Evolutionary conservation across 768 basidiomycete species (phyloP).

Genomic region (Kwoniella mangroviensis): DNA sequence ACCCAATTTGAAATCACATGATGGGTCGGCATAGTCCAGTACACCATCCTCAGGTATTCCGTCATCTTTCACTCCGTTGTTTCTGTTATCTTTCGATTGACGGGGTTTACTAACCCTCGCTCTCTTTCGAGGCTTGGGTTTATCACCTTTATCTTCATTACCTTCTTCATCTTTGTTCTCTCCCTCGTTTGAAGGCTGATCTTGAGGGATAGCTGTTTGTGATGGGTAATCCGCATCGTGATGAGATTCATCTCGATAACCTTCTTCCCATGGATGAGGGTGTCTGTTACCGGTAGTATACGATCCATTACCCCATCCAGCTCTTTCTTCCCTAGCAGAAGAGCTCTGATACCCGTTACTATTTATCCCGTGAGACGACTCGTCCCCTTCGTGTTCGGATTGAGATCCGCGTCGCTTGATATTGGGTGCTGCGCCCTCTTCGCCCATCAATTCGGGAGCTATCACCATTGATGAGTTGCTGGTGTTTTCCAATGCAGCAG

Average conservation of each 20-base stretch:
- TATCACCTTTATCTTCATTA: slow-evolving; percentile 7
- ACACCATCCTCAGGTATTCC: slow-evolving; percentile 25
- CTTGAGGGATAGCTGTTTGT: background rate
- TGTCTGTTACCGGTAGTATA: background rate
- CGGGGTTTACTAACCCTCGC: slow-evolving; percentile 27
- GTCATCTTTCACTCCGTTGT: slow-evolving; percentile 16
- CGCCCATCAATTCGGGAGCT: slow-evolving; percentile 33
- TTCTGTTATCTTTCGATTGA: slow-evolving; percentile 21
- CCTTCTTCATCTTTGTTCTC: background rate
- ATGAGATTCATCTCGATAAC: slow-evolving; percentile 25
- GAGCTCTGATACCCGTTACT: slow-evolving; percentile 25
- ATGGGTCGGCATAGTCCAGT: slow-evolving; percentile 41
- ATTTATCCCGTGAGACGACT: background rate
- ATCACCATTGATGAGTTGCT: slow-evolving; percentile 13
- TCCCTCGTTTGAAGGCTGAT: background rate
- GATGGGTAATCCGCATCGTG: background rate
- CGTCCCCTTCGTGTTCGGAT: background rate
- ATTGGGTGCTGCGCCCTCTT: slow-evolving; percentile 21
- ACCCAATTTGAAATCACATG: slow-evolving; percentile 39
- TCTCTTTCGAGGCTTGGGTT: slow-evolving; percentile 29
- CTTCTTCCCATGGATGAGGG: slow-evolving; percentile 39
- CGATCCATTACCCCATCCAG: slow-evolving; percentile 1
- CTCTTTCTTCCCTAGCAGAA: slow-evolving; percentile 23
- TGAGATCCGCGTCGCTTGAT: slow-evolving; percentile 19
- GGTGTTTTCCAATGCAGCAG: slow-evolving; percentile 13